A percentile compares a stretch with the other conserved stretches of the same genome.
Conservation (phyloP, 2,329 filamentous ascomycete species). For the Lecanicillium sp. region DNA sequence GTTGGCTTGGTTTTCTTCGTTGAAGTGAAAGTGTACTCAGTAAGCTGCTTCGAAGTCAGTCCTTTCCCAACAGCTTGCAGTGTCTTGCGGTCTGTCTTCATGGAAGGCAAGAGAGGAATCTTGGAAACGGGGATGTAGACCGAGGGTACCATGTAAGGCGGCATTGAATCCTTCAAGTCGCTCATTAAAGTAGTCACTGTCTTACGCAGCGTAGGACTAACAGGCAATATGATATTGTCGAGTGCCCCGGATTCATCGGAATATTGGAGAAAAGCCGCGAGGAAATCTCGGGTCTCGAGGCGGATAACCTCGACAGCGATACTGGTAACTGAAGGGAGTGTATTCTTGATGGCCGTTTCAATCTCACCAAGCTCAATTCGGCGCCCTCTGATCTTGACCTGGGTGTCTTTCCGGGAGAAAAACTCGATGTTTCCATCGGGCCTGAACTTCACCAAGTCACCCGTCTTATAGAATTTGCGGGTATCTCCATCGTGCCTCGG, state of each 20-base stretch:
- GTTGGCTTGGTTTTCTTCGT: background rate
- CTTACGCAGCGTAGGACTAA: background rate
- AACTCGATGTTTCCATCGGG: slow-evolving; percentile 32
- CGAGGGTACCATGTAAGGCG: slow-evolving; percentile 16
- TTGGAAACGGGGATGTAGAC: slow-evolving; percentile 12
- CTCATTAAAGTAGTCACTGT: background rate
- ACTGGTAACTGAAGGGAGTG: background rate
- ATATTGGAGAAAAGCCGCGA: background rate
- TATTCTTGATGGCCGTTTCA: slow-evolving; percentile 8
- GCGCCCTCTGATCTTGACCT: slow-evolving; percentile 51
- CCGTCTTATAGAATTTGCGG: slow-evolving; percentile 18
- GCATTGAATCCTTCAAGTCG: slow-evolving; percentile 8
- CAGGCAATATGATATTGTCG: background rate
- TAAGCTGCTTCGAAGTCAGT: background rate
- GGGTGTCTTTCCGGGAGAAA: slow-evolving; percentile 46
- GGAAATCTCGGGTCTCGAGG: background rate
- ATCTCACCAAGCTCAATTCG: slow-evolving; percentile 38
- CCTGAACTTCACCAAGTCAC: slow-evolving; percentile 22
- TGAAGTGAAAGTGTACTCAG: background rate
- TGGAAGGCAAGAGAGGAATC: slow-evolving; percentile 12
- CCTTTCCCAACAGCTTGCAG: background rate
- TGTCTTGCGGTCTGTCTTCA: slow-evolving; percentile 16
- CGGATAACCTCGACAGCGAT: background rate
- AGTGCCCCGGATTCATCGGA: background rate
- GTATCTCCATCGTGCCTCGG: background rate